Conservation (phyloP, 805 yeast species). For the Monosporozyma aquatica region DNA sequence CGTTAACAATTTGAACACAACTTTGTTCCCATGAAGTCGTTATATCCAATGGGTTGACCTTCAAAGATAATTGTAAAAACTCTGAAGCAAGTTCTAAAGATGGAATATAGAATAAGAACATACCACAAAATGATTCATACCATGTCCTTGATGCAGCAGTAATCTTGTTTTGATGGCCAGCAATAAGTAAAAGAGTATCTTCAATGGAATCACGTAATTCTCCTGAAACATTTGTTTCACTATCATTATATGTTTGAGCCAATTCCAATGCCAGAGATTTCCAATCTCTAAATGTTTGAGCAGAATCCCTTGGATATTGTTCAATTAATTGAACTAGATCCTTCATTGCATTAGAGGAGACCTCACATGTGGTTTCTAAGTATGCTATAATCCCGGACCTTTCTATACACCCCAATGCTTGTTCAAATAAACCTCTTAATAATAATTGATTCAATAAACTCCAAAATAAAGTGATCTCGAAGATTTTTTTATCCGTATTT, state of each 20-base stretch:
- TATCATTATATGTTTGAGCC: conserved; percentile 17
- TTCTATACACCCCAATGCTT: conserved; percentile 36
- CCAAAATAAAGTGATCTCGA: conserved; percentile 46
- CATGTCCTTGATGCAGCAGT: conserved; percentile 46
- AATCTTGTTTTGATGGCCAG: conserved; percentile 39
- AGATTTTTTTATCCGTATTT: conserved; percentile 32
- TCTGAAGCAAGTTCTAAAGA: conserved; percentile 35
- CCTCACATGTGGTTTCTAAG: conserved; percentile 17
- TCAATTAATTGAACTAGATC: conserved; percentile 30
- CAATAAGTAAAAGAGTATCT: conserved; percentile 27
- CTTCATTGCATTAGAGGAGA: conserved; percentile 23
- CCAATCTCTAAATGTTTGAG: conserved; percentile 32
- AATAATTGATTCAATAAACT: conserved; percentile 47
- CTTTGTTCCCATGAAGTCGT: conserved; percentile 44
- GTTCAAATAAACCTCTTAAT: conserved; percentile 51
- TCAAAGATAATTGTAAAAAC: conserved; percentile 32
- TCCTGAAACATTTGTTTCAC: conserved; percentile 18
- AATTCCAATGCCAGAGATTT: conserved; percentile 26
- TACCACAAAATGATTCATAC: conserved; percentile 57
- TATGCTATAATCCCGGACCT: conserved; percentile 16
- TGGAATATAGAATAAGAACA: conserved; percentile 55
- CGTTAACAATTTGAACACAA: conserved; percentile 47
- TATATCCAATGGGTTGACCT: conserved; percentile 31
- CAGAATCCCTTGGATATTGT: conserved; percentile 30
- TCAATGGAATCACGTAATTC: conserved; percentile 26